phyloP scores from a whole-genome alignment of 352 stramenopile genomes.

The Saprolegnia diclina region DNA sequence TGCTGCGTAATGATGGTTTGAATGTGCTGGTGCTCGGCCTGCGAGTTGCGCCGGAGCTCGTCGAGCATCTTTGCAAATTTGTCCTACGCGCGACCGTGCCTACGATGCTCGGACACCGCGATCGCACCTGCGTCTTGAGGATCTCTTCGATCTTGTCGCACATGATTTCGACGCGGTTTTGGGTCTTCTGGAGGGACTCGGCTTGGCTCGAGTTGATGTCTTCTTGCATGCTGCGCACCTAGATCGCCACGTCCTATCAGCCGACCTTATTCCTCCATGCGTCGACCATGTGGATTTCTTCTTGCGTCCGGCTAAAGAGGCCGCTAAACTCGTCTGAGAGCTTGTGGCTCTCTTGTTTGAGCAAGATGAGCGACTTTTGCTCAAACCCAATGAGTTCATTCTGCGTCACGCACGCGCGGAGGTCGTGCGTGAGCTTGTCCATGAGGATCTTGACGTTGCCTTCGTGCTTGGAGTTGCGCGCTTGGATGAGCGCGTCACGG shows the following conservation, averaged over 20 bases:
- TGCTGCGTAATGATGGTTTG: constrained; percentile 22
- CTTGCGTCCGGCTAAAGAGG: constrained; percentile 22
- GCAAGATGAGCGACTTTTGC: constrained; percentile 33
- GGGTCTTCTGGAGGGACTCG: constrained; percentile 31
- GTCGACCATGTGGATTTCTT: constrained; percentile 25
- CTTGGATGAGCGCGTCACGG: constrained; percentile 67
- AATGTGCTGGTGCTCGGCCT: constrained; percentile 23
- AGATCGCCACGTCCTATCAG: not conserved
- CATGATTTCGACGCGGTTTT: constrained; percentile 22
- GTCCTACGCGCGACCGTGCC: not conserved
- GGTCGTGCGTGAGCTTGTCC: constrained; percentile 70
- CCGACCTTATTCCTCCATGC: too few relatives aligned
- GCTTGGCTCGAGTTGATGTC: constrained; percentile 75
- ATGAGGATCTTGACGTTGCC: constrained; percentile 58
- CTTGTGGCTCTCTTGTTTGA: constrained; percentile 20
- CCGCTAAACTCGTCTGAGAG: constrained; percentile 21
- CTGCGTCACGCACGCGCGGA: constrained; percentile 63
- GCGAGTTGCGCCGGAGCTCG: constrained; percentile 23
- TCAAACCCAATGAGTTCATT: constrained; percentile 74
- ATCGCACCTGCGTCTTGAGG: constrained; percentile 7
- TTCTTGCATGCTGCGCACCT: constrained; percentile 41
- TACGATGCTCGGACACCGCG: not conserved
- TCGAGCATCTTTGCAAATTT: constrained; percentile 17
- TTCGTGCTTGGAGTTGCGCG: constrained; percentile 73
- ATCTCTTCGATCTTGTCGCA: constrained; percentile 18